These are phyloP conservation scores for Wallacemonas sp. DNA, from an alignment of 208 protist species.

Conservation along the genomic window DNA sequence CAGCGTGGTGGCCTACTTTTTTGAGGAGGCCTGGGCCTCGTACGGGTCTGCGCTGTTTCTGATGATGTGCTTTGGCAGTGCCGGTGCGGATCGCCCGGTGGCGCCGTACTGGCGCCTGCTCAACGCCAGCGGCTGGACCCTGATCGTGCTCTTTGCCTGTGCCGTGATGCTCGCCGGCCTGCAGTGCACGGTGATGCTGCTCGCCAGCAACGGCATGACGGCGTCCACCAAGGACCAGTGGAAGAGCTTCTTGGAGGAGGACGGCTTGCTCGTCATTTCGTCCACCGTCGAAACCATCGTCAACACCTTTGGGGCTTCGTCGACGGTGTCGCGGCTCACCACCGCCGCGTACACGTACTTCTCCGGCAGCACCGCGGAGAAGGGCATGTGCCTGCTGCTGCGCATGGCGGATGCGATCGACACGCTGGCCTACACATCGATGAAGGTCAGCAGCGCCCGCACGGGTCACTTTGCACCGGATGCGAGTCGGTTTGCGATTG, in stretches of 20 bases:
- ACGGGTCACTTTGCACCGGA: conserved; percentile 44
- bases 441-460: conserved; percentile 40
- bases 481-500: conserved; percentile 45
- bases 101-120: conserved; percentile 43
- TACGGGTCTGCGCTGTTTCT: conserved; percentile 51
- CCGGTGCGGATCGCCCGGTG: conserved; percentile 44
- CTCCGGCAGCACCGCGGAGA: conserved; percentile 24
- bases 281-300: not conserved
- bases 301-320: not conserved
- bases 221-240: conserved; percentile 43
- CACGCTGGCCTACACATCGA: conserved; percentile 58
- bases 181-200: conserved; percentile 48
- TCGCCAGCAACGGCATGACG: conserved; percentile 55
- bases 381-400: conserved; percentile 33
- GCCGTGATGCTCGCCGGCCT: conserved; percentile 51
- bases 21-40: conserved; percentile 50
- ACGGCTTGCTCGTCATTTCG: conserved; percentile 11
- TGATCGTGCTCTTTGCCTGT: conserved; percentile 46
- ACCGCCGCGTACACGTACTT: conserved; percentile 17
- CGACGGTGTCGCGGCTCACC: conserved; percentile 25
- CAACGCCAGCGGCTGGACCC: conserved; percentile 59
- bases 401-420: conserved; percentile 61
- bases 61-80: conserved; percentile 55
- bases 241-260: conserved; percentile 61
- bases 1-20: conserved; percentile 43